phyloP scores from a whole-genome alignment of 768 basidiomycete genomes.

The Ramaria sp. region DNA sequence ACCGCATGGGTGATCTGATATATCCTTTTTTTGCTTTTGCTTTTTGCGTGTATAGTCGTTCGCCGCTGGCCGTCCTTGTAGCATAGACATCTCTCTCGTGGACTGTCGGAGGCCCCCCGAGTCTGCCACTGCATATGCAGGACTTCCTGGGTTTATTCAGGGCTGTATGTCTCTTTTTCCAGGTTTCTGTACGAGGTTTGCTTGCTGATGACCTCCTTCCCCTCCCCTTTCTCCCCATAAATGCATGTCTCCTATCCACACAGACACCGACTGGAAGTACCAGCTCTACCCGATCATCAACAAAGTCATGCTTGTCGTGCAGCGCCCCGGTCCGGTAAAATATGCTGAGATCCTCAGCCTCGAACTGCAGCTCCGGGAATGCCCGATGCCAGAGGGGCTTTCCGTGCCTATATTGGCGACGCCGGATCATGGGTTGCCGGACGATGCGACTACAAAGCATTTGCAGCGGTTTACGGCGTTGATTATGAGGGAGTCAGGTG shows the following conservation, averaged over 20 bases:
- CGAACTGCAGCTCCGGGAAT: neutral
- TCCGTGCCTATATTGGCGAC: neutral
- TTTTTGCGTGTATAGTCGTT: neutral
- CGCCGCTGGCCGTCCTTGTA: neutral
- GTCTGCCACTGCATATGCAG: neutral
- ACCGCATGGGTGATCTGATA: neutral
- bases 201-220: too few relatives aligned
- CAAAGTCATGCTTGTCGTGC: neutral
- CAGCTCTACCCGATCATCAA: neutral
- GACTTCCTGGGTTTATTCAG: neutral
- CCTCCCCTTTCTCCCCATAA: too few relatives aligned
- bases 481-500: constrained; percentile 1
- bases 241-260: neutral
- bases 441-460: neutral
- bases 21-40: too few relatives aligned
- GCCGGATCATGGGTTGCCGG: neutral
- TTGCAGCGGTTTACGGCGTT: neutral
- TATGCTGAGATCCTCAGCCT: constrained; percentile 1
- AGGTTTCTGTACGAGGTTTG: neutral
- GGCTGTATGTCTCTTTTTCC: constrained; percentile 2
- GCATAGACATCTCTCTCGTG: neutral
- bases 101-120: constrained; percentile 5
- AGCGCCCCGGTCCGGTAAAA: neutral
- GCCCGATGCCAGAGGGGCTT: neutral
- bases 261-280: constrained; percentile 1